Base-by-base conservation (phyloP, 108 stramenopile genomes). In the Cyclotella atomus region DNA sequence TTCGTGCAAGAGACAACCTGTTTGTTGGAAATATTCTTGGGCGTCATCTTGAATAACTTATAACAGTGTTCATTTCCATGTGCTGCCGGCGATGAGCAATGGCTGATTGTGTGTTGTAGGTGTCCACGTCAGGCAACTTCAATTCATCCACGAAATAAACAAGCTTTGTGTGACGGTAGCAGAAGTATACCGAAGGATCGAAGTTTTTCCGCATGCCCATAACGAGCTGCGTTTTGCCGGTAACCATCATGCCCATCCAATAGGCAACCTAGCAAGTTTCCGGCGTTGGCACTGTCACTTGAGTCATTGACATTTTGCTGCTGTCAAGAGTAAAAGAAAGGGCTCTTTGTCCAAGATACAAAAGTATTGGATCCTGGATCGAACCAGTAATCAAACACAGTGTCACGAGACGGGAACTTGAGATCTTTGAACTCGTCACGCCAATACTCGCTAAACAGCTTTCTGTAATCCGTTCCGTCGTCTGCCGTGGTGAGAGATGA, bases 331-430 rank as follows among this genome's bases (percentile, higher is more conserved):
- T 68, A 69, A 59, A 81, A 83, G 43, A 65, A 81, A 34, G 81
- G 77, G 29, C 68, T 76, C 61, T 91, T 91, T 36, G 87, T 79
- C 93, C 93, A 95, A 28, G 70, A 76, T 20, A 92, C 91, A 68
- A 92, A 93, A 16, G 62, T 20, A 35, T 86, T 86, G 15, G 76
- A 36, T 19, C 71, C 84, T 0, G 89, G 83, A 47, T 95, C 87
- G 7, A 92, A 81, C 81, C 85, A 93, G 79, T 95, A 95, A 77
- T 95, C 93, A 63, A 95, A 95, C n/a, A 95, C 89, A 16, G 91
- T 90, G 35, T 91, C 88, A 27, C 90, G 87, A 38, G 75, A 65
- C 5, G 91, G 93, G 43, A 92, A 83, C 50, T 92, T 91, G 53
- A 95, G 88, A 49, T 71, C 81, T 54, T 89, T 87, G 79, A 86